Evolutionary conservation across 192 early-diverging fungal genomes (phyloP).

Genomic region (Linnemannia elongata): DNA sequence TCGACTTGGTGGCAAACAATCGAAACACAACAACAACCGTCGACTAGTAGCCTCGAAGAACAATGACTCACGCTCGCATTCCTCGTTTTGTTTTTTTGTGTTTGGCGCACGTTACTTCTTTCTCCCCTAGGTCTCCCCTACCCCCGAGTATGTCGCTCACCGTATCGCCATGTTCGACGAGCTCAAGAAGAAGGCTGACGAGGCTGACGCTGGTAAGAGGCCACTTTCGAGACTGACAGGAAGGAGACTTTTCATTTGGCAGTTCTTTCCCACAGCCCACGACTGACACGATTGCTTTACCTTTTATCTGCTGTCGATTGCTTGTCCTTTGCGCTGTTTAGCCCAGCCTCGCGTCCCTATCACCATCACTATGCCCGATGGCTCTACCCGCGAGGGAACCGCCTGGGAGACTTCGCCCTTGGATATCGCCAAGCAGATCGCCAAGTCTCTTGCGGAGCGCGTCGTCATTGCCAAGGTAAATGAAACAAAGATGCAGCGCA

Average conservation of each 20-base stretch:
- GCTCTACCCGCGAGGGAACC: constrained; percentile 80
- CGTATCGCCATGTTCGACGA: constrained; percentile 87
- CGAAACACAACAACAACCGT: too few relatives aligned
- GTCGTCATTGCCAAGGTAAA: constrained; percentile 93
- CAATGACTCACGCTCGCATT: not conserved
- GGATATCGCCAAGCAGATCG: constrained; percentile 88
- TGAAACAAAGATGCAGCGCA: not conserved
- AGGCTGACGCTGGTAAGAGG: constrained; percentile 68
- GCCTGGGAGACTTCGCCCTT: constrained; percentile 97
- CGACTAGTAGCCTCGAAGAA: not conserved
- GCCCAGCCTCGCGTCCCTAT: constrained; percentile 82
- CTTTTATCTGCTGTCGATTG: not conserved
- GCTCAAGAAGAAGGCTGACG: constrained; percentile 75
- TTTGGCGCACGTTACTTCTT: not conserved
- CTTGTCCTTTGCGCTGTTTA: constrained; percentile 29
- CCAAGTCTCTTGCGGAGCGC: constrained; percentile 92
- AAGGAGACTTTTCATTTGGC: not conserved
- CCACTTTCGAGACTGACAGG: not conserved
- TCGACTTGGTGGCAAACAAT: not conserved
- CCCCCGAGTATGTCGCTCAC: constrained; percentile 82
- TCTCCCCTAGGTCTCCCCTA: constrained; percentile 65
- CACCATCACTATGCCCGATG: constrained; percentile 91
- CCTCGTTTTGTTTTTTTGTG: not conserved
- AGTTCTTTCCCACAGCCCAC: not conserved
- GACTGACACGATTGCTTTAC: not conserved